Evolutionary conservation across 768 basidiomycete genomes (phyloP).

Genomic region (Boletus reticulatus): DNA sequence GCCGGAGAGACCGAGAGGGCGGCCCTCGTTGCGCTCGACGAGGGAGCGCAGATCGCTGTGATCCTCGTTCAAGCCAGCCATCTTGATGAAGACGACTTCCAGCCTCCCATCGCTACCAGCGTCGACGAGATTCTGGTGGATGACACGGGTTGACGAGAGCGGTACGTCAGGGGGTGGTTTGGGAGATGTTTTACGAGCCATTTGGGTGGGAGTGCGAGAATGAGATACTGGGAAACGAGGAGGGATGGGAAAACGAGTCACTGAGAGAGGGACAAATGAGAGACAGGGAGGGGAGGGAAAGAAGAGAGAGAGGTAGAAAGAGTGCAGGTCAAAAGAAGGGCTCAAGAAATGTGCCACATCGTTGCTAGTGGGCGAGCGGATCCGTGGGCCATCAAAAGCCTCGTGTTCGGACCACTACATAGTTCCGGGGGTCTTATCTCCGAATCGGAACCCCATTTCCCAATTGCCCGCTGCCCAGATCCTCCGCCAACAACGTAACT

Average conservation of each 20-base stretch:
- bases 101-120: conserved; percentile 24
- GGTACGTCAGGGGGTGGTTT: conserved; percentile 1
- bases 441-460: background rate
- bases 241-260: too few relatives aligned
- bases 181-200: background rate
- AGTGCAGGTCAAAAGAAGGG: conserved; percentile 6
- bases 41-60: conserved; percentile 16
- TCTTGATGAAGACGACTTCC: conserved; percentile 9
- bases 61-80: conserved; percentile 26
- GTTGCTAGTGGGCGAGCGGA: background rate
- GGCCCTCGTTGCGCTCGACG: conserved; percentile 33
- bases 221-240: too few relatives aligned
- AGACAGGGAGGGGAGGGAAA: too few relatives aligned
- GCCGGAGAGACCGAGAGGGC: conserved; percentile 30
- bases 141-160: conserved; percentile 12
- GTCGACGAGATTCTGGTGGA: conserved; percentile 29
- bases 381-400: background rate
- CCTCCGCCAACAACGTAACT: too few relatives aligned
- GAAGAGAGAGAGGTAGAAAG: background rate
- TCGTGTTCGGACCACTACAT: background rate
- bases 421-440: background rate
- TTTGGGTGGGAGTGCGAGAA: conserved; percentile 3
- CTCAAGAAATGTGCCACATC: background rate
- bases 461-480: background rate
- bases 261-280: too few relatives aligned